These are phyloP conservation scores for Kappamyces sp. DNA, from an alignment of 192 early-diverging fungal species.

Conservation along the genomic window DNA sequence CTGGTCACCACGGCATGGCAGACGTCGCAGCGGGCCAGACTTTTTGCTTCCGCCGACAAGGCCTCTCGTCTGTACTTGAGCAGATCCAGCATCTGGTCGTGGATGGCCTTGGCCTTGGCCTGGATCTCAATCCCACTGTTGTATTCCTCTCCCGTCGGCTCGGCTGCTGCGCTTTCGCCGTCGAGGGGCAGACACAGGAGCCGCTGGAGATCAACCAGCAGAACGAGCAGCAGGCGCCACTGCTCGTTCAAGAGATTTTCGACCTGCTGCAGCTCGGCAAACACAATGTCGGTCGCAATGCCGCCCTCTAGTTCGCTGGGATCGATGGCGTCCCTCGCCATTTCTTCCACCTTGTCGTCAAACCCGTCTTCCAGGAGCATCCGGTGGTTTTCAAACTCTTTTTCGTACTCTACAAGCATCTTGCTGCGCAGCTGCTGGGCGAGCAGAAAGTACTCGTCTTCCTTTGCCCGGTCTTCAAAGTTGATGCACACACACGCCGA, in stretches of 20 bases:
- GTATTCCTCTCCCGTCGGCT: constrained; percentile 33
- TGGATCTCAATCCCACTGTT: too few relatives aligned
- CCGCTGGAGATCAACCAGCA: neutral
- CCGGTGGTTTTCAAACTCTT: neutral
- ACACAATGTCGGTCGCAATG: constrained; percentile 1
- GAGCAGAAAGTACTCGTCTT: constrained; percentile 29
- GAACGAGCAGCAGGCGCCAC: neutral
- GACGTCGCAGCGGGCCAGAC: too few relatives aligned
- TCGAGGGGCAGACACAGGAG: constrained; percentile 5
- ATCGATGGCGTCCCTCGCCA: neutral
- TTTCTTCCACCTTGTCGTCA: constrained; percentile 3
- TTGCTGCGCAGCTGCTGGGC: neutral
- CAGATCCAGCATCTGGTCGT: too few relatives aligned
- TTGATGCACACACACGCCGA: constrained; percentile 50
- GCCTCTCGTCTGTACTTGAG: too few relatives aligned
- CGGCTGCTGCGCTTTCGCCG: neutral
- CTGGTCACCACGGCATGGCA: too few relatives aligned
- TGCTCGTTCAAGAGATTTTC: constrained; percentile 11
- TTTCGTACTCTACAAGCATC: neutral
- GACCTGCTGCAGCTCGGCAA: neutral
- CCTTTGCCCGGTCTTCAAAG: constrained; percentile 32
- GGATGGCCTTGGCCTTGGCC: neutral
- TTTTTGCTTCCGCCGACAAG: neutral
- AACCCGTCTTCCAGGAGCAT: constrained; percentile 2
- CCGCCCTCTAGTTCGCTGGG: constrained; percentile 12